Percentiles rank a stretch among this genome's conserved stretches.
phyloP scores from a whole-genome alignment of 371 early-diverging fungal species.

The Apophysomyces variabilis region DNA sequence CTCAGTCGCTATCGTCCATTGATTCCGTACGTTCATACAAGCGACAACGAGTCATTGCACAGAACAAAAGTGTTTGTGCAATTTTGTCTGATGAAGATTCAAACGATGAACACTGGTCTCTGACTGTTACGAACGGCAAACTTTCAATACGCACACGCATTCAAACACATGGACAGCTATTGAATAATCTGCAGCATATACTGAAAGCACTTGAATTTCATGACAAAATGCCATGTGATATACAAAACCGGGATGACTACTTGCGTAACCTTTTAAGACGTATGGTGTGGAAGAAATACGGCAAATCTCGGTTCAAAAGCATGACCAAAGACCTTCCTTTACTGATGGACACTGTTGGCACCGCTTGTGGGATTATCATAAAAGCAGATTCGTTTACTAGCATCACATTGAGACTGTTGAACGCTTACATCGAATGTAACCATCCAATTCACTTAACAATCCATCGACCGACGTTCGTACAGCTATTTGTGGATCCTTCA shows the following conservation, averaged over 20 bases:
- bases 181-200: constrained; percentile 28
- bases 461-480: constrained; percentile 11
- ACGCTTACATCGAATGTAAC: constrained; percentile 12
- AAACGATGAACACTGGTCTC: constrained; percentile 21
- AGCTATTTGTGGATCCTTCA: constrained; percentile 11
- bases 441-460: constrained; percentile 14
- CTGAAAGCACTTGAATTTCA: constrained; percentile 25
- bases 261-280: constrained; percentile 3
- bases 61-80: constrained; percentile 9
- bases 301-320: constrained; percentile 34
- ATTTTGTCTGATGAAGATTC: constrained; percentile 8
- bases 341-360: background rate
- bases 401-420: constrained; percentile 5
- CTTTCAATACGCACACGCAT: constrained; percentile 40
- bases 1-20: background rate
- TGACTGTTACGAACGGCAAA: constrained; percentile 36
- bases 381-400: background rate
- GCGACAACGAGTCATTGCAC: constrained; percentile 16
- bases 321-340: constrained; percentile 18
- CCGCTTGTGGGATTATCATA: background rate
- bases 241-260: background rate
- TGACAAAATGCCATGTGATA: constrained; percentile 19
- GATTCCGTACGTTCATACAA: background rate
- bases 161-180: constrained; percentile 31
- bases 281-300: constrained; percentile 39